Percentiles rank a stretch among this genome's conserved stretches.
These are phyloP conservation scores for Lentinula lateritia DNA, from an alignment of 768 basidiomycete species.

Conservation along the genomic window DNA sequence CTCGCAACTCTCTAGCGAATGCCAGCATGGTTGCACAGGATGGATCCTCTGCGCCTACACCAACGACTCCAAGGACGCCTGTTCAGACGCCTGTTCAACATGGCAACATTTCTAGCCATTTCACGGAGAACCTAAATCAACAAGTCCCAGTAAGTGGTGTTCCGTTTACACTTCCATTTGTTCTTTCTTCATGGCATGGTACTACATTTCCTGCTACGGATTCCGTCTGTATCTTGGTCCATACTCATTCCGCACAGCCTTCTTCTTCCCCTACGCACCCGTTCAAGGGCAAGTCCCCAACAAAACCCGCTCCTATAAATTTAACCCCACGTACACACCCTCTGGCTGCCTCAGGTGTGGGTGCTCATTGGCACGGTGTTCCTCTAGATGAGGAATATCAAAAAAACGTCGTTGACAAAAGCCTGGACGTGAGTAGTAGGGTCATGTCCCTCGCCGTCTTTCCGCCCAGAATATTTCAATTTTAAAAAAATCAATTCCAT, in stretches of 20 bases:
- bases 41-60: not conserved
- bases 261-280: not conserved
- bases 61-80: not conserved
- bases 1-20: not conserved
- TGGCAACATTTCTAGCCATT: not conserved
- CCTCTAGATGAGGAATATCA: conserved; percentile 4
- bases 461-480: too few relatives aligned
- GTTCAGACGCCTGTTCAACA: too few relatives aligned
- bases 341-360: not conserved
- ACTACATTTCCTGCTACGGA: too few relatives aligned
- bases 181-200: not conserved
- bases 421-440: not conserved
- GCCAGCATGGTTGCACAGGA: not conserved
- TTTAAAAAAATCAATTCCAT: too few relatives aligned
- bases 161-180: not conserved
- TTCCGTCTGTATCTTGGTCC: not conserved
- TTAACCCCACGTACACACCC: conserved; percentile 3
- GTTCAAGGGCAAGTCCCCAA: not conserved
- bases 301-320: not conserved
- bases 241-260: not conserved
- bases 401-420: not conserved
- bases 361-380: conserved; percentile 1
- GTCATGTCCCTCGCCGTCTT: not conserved
- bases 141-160: not conserved
- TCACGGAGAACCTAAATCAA: not conserved